Evolutionary conservation across 768 basidiomycete genomes (phyloP), one percentile per base, ranked within the genome.

Genomic region (Amyloporia xantha): DNA sequence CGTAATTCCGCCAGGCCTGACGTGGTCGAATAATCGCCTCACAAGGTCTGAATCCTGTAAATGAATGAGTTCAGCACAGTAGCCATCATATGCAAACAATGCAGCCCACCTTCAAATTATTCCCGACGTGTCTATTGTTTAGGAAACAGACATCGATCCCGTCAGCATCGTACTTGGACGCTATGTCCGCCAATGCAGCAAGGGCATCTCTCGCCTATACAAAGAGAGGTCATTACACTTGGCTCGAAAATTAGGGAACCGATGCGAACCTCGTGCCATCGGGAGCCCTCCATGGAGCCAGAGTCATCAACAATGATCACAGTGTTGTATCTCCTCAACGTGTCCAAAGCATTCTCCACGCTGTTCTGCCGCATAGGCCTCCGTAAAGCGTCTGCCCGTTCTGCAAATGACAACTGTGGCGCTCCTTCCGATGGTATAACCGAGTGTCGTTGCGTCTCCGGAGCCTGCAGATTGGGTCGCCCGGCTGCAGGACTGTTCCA

Each of bases 121-220:
- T 40, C 0, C 68, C 69, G 27, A 57, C 55, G 44, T 47, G 55
- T 25, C 47, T 36, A 44, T 33, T 53, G 51, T 84, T 83, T 46
- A 85, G 56, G 64, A 85, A 85, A 54, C 77, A 63, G 3, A 84
- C 68, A 50, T 84, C 82, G 35, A 85, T 74, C 2, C 83, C 83
- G 49, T 82, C 74, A 5, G 53, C 58, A 52, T 81, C 81, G 45
- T 83, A 82, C 35, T 61, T 51, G 1, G 70, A 62, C 0, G 79
- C 79, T 5, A 65, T 63, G 5, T 69, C 65, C 10, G 78, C 80
- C 9, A 85, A 67, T 2, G 65, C 60, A 36, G 71, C 69, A 25
- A 83, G 66, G 1, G 78, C 77, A 17, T 68, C 57, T 37, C 64
- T 57, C 2, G 78, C 73, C 74, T 79, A 38, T 30, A 58, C 56